Base-by-base conservation (phyloP, 139 green algal species). In the Gonium pectorale region DNA sequence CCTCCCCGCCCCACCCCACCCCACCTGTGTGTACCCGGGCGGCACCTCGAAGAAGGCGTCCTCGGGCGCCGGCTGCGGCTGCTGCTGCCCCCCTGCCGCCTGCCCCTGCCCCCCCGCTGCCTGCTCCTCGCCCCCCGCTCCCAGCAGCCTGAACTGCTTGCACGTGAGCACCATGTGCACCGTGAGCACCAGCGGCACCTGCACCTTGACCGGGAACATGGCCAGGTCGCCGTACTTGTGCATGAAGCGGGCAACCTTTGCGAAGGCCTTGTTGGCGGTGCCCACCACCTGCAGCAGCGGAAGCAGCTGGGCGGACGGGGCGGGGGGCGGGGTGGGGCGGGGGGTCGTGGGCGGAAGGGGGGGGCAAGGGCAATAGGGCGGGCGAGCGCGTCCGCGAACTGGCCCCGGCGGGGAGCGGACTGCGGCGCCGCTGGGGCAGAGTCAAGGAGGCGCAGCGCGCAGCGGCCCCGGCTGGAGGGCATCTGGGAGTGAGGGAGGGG, bases 281-380 rank as follows among this genome's bases (percentile, higher is more conserved):
- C 93, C 92, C 40, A 98, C 84, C 35, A 96, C 90, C 29, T 97
- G 92, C 71, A 98, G 86, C 74, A 98, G 85, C 38, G 95, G 95
- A 66, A 97, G 87, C 79, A 98, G 88, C 90, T 96, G 92, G 38
- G 24, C 31, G 29, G 11, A 37, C 6, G 56, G n/a, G n/a, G 56
- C 19, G 22, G 24, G 56, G 22, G 56, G 19, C 22, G 56, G 19
- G 22, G 56, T n/a, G n/a, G n/a, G n/a, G n/a, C n/a, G n/a, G n/a
- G n/a, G n/a, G n/a, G n/a, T n/a, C n/a, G n/a, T n/a, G n/a, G n/a
- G n/a, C n/a, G n/a, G n/a, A n/a, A n/a, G n/a, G n/a, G n/a, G n/a
- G n/a, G n/a, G n/a, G n/a, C n/a, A n/a, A n/a, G n/a, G n/a, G n/a
- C n/a, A n/a, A n/a, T n/a, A n/a, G n/a, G n/a, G n/a, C n/a, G n/a